These are phyloP conservation scores for Globisporangium rhizosaccharum DNA, from an alignment of 352 stramenopile genomes.

Conservation along the genomic window DNA sequence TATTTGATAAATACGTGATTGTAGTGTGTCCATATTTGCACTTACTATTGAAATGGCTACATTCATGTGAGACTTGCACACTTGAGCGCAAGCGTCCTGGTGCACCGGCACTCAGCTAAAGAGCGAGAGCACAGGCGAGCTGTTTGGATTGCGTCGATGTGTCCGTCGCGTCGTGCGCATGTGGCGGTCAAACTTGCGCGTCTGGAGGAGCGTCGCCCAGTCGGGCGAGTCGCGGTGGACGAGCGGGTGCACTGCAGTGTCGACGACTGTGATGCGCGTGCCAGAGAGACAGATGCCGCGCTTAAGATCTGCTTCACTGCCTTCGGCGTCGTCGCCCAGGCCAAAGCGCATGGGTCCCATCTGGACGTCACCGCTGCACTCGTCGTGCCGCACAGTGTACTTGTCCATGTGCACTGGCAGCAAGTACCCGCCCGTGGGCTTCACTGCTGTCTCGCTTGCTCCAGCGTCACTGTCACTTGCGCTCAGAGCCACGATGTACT, in stretches of 20 bases:
- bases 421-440: conserved; percentile 33
- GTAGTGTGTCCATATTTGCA: background rate
- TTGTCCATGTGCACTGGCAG: conserved; percentile 52
- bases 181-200: conserved; percentile 65
- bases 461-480: background rate
- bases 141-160: conserved; percentile 38
- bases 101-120: background rate
- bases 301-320: background rate
- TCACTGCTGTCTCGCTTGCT: conserved; percentile 5
- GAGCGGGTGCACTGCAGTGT: conserved; percentile 2
- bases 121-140: conserved; percentile 26
- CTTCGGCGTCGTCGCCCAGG: background rate
- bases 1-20: background rate
- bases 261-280: conserved; percentile 2
- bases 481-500: background rate
- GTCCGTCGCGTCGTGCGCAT: conserved; percentile 62
- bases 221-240: conserved; percentile 17
- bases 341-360: conserved; percentile 6
- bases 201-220: conserved; percentile 37
- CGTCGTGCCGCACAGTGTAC: conserved; percentile 24
- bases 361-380: conserved; percentile 1
- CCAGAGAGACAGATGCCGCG: background rate
- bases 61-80: background rate
- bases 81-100: background rate
- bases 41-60: conserved; percentile 1